Conservation (phyloP, 768 basidiomycete genomes). For the Hysterangium stoloniferum region DNA sequence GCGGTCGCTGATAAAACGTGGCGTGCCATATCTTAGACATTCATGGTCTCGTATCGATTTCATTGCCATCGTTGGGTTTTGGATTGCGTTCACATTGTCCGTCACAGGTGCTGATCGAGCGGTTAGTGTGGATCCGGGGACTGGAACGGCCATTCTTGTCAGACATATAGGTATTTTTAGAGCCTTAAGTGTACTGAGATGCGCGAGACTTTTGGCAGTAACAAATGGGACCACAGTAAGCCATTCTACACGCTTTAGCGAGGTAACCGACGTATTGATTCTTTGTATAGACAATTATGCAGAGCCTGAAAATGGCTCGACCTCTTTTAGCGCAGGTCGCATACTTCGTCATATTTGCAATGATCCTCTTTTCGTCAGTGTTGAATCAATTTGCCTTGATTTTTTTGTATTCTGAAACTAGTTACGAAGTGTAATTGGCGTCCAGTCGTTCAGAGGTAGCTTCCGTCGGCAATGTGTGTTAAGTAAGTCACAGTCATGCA, state of each 20-base stretch:
- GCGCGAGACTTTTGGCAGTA: constrained; percentile 73
- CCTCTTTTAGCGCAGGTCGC: constrained; percentile 87
- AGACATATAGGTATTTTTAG: constrained; percentile 83
- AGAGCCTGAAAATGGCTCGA: constrained; percentile 81
- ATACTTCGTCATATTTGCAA: constrained; percentile 87
- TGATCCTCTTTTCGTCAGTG: constrained; percentile 80
- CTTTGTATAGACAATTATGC: constrained; percentile 65
- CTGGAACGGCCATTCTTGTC: constrained; percentile 1
- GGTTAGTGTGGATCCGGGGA: constrained; percentile 11
- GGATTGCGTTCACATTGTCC: constrained; percentile 74
- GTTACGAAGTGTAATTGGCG: constrained; percentile 69
- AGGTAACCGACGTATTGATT: constrained; percentile 14
- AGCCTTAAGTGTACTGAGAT: constrained; percentile 79
- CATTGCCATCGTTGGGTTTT: constrained; percentile 78
- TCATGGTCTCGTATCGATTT: constrained; percentile 90
- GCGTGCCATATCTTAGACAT: constrained; percentile 82
- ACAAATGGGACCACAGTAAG: constrained; percentile 88
- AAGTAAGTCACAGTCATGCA: constrained; percentile 10
- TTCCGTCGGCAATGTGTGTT: constrained; percentile 39
- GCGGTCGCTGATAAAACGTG: constrained; percentile 27
- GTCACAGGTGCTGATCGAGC: constrained; percentile 61
- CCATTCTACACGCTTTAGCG: constrained; percentile 12
- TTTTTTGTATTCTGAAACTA: not conserved
- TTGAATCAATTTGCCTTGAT: not conserved
- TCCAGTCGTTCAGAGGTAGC: constrained; percentile 88